These are phyloP conservation scores for Phytopythium boreale DNA, from an alignment of 352 stramenopile species.

Conservation along the genomic window DNA sequence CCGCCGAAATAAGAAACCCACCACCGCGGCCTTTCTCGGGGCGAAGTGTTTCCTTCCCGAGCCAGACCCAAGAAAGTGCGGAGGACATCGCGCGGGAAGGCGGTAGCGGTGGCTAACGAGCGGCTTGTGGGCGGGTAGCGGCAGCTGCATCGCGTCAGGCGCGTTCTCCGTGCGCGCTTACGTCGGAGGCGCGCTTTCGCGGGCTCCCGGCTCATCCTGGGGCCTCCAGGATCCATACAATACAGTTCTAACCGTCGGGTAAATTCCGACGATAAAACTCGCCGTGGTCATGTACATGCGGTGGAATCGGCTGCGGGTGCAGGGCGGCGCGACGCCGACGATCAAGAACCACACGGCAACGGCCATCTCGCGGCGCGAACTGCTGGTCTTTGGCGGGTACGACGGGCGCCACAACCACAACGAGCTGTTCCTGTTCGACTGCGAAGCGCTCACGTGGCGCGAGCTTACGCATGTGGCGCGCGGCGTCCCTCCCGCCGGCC, in stretches of 20 bases:
- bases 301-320: slow-evolving; percentile 52
- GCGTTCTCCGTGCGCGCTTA: background rate
- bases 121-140: background rate
- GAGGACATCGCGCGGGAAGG: too few relatives aligned
- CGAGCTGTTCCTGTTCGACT: slow-evolving; percentile 86
- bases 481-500: slow-evolving; percentile 65
- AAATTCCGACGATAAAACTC: background rate
- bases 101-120: background rate
- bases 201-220: background rate
- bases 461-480: slow-evolving; percentile 40
- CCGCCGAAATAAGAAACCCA: too few relatives aligned
- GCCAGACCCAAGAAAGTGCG: too few relatives aligned
- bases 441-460: slow-evolving; percentile 73
- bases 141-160: background rate
- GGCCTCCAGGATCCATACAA: background rate
- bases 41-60: too few relatives aligned
- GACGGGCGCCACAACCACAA: slow-evolving; percentile 95
- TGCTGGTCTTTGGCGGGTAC: slow-evolving; percentile 93
- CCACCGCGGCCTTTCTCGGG: too few relatives aligned
- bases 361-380: slow-evolving; percentile 45
- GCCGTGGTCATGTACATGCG: slow-evolving; percentile 48
- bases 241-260: too few relatives aligned
- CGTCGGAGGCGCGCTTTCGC: background rate
- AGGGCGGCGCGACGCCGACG: slow-evolving; percentile 40
- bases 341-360: slow-evolving; percentile 89